Evolutionary conservation across 1,284 basidiomycete species (phyloP).

Genomic region (Malassezia sp.): DNA sequence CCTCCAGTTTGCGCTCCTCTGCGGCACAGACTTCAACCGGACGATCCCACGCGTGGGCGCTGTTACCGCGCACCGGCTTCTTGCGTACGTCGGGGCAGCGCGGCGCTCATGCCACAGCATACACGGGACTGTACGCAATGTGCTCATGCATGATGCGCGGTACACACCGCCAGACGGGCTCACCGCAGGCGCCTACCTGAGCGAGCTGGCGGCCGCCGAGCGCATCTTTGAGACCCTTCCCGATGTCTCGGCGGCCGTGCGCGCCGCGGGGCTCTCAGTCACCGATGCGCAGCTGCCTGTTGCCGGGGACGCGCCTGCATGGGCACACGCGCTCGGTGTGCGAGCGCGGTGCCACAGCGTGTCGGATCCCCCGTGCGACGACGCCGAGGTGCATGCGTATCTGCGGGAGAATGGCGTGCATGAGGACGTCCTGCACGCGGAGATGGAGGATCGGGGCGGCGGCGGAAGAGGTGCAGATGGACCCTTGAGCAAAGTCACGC

Average conservation of each 20-base stretch:
- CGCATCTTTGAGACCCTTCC: constrained; percentile 33
- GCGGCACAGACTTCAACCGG: constrained; percentile 45
- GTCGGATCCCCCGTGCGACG: too few species aligned
- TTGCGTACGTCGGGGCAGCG: not conserved
- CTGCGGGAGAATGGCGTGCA: too few species aligned
- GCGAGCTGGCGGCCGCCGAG: constrained; percentile 27
- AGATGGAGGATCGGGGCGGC: too few species aligned
- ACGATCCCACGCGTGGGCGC: constrained; percentile 35
- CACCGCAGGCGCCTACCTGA: constrained; percentile 24
- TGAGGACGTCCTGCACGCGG: too few species aligned
- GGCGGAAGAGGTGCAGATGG: too few species aligned
- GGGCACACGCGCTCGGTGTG: too few species aligned
- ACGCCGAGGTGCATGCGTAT: too few species aligned
- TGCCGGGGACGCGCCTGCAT: too few species aligned
- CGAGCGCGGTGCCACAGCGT: too few species aligned
- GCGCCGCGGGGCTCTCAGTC: not conserved
- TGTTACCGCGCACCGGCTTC: not conserved
- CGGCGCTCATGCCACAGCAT: not conserved
- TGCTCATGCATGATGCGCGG: not conserved
- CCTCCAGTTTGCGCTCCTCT: constrained; percentile 41
- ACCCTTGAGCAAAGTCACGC: too few species aligned
- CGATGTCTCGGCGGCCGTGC: constrained; percentile 13
- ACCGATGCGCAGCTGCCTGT: too few species aligned
- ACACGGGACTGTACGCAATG: not conserved
- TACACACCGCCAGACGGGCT: constrained; percentile 31